Evolutionary conservation across 176 grass and related monocot genomes (phyloP).

Genomic region (Phoenix roebelenii): DNA sequence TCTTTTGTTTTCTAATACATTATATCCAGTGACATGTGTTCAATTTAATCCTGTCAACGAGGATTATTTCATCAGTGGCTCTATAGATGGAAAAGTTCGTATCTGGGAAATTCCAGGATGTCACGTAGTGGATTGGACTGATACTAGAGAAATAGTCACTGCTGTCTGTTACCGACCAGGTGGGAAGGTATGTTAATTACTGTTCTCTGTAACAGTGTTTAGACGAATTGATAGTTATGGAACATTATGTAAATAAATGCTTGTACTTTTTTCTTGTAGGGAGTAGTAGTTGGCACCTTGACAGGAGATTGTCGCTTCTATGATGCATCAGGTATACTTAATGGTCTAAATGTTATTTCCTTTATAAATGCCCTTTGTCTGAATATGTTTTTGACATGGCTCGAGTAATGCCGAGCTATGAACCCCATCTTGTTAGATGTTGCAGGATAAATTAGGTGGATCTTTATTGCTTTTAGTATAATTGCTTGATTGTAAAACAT

Average conservation of each 20-base stretch:
- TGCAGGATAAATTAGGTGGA: too few species aligned
- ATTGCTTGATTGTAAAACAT: too few species aligned
- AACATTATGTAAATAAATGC: neutral
- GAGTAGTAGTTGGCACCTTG: conserved; percentile 16
- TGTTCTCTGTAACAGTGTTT: neutral
- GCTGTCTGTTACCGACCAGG: conserved; percentile 48
- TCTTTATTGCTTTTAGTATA: too few species aligned
- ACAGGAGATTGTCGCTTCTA: conserved; percentile 24
- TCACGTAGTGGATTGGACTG: conserved; percentile 53
- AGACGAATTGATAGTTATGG: neutral
- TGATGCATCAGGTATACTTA: conserved; percentile 15
- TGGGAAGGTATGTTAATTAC: neutral
- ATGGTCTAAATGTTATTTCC: neutral
- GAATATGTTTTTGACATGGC: too few species aligned
- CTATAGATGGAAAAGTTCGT: conserved; percentile 75
- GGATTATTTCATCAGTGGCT: conserved; percentile 71
- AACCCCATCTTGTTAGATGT: too few species aligned
- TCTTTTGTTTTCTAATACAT: neutral
- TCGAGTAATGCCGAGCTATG: too few species aligned
- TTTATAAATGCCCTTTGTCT: neutral
- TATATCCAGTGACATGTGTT: conserved; percentile 73
- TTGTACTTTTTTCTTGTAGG: conserved; percentile 1
- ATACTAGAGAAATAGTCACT: conserved; percentile 78
- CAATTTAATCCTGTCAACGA: conserved; percentile 69
- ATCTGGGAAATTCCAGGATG: conserved; percentile 67